Conservation (phyloP, 768 basidiomycete genomes). For the Pleurotus giganteus region DNA sequence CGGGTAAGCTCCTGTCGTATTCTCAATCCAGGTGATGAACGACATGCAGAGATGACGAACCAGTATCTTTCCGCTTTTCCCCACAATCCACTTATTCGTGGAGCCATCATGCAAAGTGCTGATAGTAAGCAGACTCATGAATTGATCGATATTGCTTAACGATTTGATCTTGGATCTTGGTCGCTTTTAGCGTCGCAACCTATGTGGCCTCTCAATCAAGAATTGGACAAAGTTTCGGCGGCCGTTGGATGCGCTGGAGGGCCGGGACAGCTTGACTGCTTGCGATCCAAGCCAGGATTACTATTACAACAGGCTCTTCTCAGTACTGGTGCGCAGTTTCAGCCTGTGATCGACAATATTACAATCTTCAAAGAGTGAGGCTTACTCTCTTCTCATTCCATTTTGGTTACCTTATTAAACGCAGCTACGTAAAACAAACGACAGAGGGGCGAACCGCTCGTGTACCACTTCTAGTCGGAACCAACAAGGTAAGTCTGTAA, state of each 20-base stretch:
- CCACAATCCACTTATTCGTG: constrained; percentile 27
- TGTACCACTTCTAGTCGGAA: constrained; percentile 29
- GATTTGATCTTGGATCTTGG: neutral
- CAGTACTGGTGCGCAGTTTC: constrained; percentile 29
- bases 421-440: constrained; percentile 28
- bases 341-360: constrained; percentile 31
- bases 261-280: constrained; percentile 25
- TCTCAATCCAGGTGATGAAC: neutral
- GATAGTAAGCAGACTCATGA: constrained; percentile 27
- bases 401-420: neutral
- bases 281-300: constrained; percentile 23
- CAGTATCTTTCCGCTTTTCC: constrained; percentile 29
- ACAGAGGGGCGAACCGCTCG: constrained; percentile 25
- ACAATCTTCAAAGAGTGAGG: constrained; percentile 32
- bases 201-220: constrained; percentile 29
- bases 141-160: neutral
- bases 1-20: constrained; percentile 17
- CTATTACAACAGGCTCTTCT: constrained; percentile 23
- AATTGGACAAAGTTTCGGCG: constrained; percentile 25
- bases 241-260: constrained; percentile 26
- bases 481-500: constrained; percentile 24
- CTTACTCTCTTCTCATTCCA: neutral
- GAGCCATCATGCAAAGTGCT: constrained; percentile 31
- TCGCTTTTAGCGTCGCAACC: constrained; percentile 25
- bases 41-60: constrained; percentile 29